Evolutionary conservation across 2,329 filamentous ascomycete genomes (phyloP).

Genomic region (Colletotrichum godetiae): DNA sequence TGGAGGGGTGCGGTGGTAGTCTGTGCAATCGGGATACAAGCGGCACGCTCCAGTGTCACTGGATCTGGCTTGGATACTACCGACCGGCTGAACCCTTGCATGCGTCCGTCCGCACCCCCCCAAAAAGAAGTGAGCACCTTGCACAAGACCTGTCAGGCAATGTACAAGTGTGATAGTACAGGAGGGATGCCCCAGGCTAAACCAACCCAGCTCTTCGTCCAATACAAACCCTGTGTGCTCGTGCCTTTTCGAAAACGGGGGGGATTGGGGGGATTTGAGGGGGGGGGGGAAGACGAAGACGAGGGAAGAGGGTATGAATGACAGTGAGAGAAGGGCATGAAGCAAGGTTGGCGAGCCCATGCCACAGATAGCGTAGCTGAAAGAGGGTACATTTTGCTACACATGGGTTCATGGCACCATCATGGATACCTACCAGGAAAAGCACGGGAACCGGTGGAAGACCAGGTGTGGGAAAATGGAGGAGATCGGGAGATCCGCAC

Average conservation of each 20-base stretch:
- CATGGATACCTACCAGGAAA: neutral
- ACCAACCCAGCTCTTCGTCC: neutral
- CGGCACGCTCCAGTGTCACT: constrained; percentile 33
- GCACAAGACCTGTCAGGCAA: constrained; percentile 31
- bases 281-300: neutral
- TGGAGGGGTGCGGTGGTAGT: constrained; percentile 33
- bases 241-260: neutral
- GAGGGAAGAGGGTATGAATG: neutral
- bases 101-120: constrained; percentile 29
- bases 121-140: neutral
- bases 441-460: constrained; percentile 14
- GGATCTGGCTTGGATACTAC: constrained; percentile 33
- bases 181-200: neutral
- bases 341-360: neutral
- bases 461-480: neutral
- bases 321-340: neutral
- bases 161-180: constrained; percentile 7
- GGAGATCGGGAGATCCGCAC: constrained; percentile 34
- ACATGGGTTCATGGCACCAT: neutral
- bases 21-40: constrained; percentile 35
- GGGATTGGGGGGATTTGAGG: neutral
- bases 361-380: neutral
- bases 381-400: constrained; percentile 2
- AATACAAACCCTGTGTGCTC: neutral
- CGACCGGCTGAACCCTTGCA: constrained; percentile 38